phyloP scores from a whole-genome alignment of 2,329 filamentous ascomycete species.

The Drechslerella stenobrocha region DNA sequence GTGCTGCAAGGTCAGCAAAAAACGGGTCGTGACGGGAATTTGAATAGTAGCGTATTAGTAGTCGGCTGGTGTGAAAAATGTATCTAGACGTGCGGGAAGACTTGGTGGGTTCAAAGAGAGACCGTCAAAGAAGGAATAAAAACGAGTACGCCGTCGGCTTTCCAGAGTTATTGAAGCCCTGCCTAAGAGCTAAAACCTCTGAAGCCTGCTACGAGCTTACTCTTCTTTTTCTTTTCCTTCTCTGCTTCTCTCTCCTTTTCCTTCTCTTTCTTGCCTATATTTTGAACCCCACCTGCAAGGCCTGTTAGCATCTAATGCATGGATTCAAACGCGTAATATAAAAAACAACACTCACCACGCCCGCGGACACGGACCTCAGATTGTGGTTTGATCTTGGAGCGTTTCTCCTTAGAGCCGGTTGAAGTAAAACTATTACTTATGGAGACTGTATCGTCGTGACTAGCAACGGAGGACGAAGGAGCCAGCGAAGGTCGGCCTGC shows the following conservation, averaged over 20 bases:
- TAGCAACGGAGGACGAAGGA: slow-evolving; percentile 32
- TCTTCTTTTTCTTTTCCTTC: slow-evolving; percentile 58
- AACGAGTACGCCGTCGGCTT: too few species aligned
- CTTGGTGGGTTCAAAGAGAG: too few species aligned
- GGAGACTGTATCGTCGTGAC: slow-evolving; percentile 51
- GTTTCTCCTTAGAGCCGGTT: slow-evolving; percentile 55
- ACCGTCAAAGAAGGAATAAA: too few species aligned
- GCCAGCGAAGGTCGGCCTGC: slow-evolving; percentile 37
- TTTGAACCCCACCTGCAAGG: slow-evolving; percentile 60
- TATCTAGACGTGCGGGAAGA: too few species aligned
- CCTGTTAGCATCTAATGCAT: slow-evolving; percentile 50
- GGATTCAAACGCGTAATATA: neutral
- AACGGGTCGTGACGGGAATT: too few species aligned
- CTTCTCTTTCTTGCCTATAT: slow-evolving; percentile 59
- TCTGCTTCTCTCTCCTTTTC: slow-evolving; percentile 55
- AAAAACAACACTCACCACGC: slow-evolving; percentile 58
- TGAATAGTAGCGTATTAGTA: too few species aligned
- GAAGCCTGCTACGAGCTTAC: slow-evolving; percentile 36
- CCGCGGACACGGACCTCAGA: slow-evolving; percentile 62
- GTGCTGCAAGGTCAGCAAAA: too few species aligned
- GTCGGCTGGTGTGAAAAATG: too few species aligned
- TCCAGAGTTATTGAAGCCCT: slow-evolving; percentile 14
- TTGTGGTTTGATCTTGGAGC: slow-evolving; percentile 59
- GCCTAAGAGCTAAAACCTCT: slow-evolving; percentile 46
- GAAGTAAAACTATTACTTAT: slow-evolving; percentile 57